phyloP scores from a whole-genome alignment of 1,139 yeast genomes.

The Entelexis paramagnoliae region DNA sequence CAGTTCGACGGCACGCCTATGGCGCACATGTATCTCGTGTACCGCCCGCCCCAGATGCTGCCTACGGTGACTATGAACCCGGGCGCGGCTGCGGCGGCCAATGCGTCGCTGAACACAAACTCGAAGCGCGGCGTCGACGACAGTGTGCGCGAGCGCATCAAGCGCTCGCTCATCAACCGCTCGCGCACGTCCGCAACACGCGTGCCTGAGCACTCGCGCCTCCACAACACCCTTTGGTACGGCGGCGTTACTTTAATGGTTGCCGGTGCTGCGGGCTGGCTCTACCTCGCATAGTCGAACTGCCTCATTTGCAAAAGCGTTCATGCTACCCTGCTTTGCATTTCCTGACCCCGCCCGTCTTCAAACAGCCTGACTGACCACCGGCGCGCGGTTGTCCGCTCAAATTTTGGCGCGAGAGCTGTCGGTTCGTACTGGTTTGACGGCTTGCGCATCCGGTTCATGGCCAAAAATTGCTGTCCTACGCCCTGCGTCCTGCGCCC shows the following conservation, averaged over 20 bases:
- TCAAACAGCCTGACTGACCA: no score
- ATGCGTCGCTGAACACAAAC: background rate
- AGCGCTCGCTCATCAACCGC: conserved; percentile 68
- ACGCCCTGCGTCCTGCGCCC: background rate
- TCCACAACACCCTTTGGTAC: conserved; percentile 45
- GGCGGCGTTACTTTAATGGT: conserved; percentile 35
- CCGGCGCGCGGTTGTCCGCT: no score
- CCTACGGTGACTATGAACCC: conserved; percentile 90
- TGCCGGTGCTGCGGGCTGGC: conserved; percentile 35
- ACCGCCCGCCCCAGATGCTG: conserved; percentile 89
- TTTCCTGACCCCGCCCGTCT: no score
- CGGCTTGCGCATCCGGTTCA: no score
- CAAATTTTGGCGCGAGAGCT: no score
- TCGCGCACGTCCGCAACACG: conserved; percentile 65
- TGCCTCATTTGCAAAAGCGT: no score
- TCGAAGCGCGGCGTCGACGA: conserved; percentile 26
- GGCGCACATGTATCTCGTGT: conserved; percentile 85
- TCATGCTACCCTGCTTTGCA: no score
- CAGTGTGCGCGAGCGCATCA: conserved; percentile 36
- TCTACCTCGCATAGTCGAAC: background rate
- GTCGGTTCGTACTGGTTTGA: no score
- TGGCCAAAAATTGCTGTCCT: no score
- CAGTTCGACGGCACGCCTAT: conserved; percentile 72
- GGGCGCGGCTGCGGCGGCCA: conserved; percentile 35
- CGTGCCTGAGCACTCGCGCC: conserved; percentile 34